Evolutionary conservation across 2,329 filamentous ascomycete genomes (phyloP), one percentile per base, ranked within the genome.

Genomic region (Ceratocystis papillata): DNA sequence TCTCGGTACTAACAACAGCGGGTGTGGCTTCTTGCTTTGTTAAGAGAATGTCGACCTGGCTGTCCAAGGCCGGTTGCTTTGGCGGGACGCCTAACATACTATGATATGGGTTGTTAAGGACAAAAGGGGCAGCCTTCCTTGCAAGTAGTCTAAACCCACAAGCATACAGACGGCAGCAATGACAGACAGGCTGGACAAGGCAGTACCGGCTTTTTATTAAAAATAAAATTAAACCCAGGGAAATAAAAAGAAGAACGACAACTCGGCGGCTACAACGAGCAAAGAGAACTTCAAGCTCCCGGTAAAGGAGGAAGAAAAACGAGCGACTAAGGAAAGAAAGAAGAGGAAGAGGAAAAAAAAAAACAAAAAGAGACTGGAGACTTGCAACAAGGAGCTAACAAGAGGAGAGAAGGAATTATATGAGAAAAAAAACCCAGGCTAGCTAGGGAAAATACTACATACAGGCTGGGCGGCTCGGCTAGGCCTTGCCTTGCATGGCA

Each of bases 21-120:
- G 46, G 61, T 30, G 37, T 17, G 20, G 61, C 57, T 22, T 46
- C 22, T 5, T 46, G 55, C 15, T 59, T 28, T 3, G 25, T 53
- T 7, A 50, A 48, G 12, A 66, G 45, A 57, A 62, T 62, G 17
- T 62, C 41, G 57, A 20, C 64, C 59, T 62, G 64, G 59, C 64
- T 66, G 17, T 57, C 37, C 57, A 66, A 46, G 46, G 59, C 59
- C 46, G 46, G 25, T 37, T 15, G 25, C 7, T 20, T 10, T 37
- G 25, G 17, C 28, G 28, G 17, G 28, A 25, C 25, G 17, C 28
- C 12, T 8, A n/a, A 15, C 55, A 59, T 59, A 6, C 30, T 37
- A 30, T 59, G 55, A n/a, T 57, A 12, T 33, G 1, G 53, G 7
- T 5, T 41, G 28, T 6, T 20, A 17, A 33, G 30, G 28, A 22